A percentile compares a stretch with the other conserved stretches of the same genome.
Conservation (phyloP, 768 basidiomycete species). For the Galerina sulciceps region DNA sequence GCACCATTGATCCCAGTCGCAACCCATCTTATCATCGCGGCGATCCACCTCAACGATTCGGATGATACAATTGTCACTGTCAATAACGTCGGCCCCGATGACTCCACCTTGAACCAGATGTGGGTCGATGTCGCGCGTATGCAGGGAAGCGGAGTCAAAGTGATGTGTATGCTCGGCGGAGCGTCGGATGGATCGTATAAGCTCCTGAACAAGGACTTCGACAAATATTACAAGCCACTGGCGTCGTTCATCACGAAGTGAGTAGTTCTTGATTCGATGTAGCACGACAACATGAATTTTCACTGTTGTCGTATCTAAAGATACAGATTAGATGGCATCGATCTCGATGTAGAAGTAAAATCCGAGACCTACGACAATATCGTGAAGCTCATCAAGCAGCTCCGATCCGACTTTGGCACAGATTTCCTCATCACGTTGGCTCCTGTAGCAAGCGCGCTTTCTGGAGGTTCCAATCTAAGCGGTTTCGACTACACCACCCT, state of each 20-base stretch:
- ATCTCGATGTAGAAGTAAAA: too few relatives aligned
- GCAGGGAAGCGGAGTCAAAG: not conserved
- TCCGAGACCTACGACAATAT: too few relatives aligned
- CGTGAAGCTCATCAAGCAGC: too few relatives aligned
- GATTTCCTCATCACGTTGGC: too few relatives aligned
- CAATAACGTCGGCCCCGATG: constrained; percentile 7
- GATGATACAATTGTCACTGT: not conserved
- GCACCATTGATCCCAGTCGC: not conserved
- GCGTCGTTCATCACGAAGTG: not conserved
- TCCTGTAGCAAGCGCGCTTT: too few relatives aligned
- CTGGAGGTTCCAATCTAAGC: too few relatives aligned
- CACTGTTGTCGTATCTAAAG: too few relatives aligned
- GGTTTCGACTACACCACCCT: too few relatives aligned
- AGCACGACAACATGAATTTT: too few relatives aligned
- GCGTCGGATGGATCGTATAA: not conserved
- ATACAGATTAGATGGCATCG: too few relatives aligned
- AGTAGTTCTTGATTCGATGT: not conserved
- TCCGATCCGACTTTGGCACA: too few relatives aligned
- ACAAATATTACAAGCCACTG: not conserved
- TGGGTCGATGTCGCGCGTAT: not conserved
- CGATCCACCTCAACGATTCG: not conserved
- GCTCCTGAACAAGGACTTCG: not conserved
- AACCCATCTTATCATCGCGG: not conserved
- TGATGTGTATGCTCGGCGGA: not conserved
- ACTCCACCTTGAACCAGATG: not conserved